Evolutionary conservation across 495 filamentous ascomycete genomes (phyloP).

Genomic region (Xylaria palmicola): DNA sequence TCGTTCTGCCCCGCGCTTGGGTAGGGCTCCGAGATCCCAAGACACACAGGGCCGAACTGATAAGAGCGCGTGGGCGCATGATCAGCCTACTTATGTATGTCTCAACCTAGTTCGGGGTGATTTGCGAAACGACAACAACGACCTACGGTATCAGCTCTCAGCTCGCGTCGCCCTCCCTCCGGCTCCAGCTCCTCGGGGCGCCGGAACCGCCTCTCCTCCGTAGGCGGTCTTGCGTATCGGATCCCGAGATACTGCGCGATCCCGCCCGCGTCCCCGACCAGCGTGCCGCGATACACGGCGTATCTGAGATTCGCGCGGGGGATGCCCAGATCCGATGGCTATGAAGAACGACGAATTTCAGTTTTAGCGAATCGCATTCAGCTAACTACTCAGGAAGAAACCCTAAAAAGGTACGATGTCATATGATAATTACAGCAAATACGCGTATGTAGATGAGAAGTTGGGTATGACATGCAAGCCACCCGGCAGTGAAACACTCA

Average conservation of each 20-base stretch:
- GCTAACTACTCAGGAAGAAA: no score
- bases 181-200: constrained; percentile 32
- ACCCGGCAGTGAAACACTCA: no score
- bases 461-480: no score
- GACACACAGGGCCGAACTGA: constrained; percentile 51
- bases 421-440: no score
- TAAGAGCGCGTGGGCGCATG: background rate
- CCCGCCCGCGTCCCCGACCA: constrained; percentile 29
- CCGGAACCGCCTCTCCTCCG: constrained; percentile 40
- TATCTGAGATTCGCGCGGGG: constrained; percentile 43
- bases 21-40: constrained; percentile 42
- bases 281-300: constrained; percentile 38
- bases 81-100: no score
- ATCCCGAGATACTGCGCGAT: constrained; percentile 45
- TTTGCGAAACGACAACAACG: background rate
- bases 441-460: no score
- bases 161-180: constrained; percentile 6
- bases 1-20: constrained; percentile 51
- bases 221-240: constrained; percentile 44
- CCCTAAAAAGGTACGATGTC: no score
- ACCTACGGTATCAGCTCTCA: background rate
- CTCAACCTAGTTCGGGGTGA: no score
- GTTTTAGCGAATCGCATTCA: no score
- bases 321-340: constrained; percentile 4
- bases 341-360: no score